Percentiles rank a stretch among this genome's conserved stretches.
These are phyloP conservation scores for Aureobasidium vineae DNA, from an alignment of 2,329 filamentous ascomycete genomes.

Conservation along the genomic window DNA sequence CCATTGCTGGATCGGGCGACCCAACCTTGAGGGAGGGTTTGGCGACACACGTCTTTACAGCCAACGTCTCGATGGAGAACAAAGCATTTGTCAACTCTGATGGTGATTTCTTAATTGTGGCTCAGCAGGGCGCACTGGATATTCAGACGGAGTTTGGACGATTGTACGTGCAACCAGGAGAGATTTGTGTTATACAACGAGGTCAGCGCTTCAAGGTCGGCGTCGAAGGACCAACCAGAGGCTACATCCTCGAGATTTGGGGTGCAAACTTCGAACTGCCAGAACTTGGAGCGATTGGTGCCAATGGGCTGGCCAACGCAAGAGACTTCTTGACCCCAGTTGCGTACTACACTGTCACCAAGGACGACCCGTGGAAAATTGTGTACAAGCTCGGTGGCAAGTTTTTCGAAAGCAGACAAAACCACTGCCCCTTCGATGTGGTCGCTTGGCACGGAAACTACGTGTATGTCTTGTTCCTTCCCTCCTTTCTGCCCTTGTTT, in stretches of 20 bases:
- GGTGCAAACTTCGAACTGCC: conserved; percentile 44
- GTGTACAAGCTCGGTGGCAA: conserved; percentile 42
- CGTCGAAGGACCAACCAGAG: conserved; percentile 42
- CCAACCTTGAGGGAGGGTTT: conserved; percentile 52
- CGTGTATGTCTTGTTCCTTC: conserved; percentile 37
- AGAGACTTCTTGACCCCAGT: conserved; percentile 43
- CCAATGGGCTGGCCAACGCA: conserved; percentile 42
- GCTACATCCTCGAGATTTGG: conserved; percentile 45
- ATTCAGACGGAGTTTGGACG: conserved; percentile 43
- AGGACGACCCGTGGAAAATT: conserved; percentile 40
- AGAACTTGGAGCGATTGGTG: conserved; percentile 42
- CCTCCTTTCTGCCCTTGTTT: not conserved
- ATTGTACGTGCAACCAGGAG: conserved; percentile 42
- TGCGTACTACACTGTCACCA: conserved; percentile 40
- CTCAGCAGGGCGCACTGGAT: conserved; percentile 41
- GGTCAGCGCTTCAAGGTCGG: conserved; percentile 42
- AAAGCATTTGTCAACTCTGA: conserved; percentile 49
- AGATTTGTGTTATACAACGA: conserved; percentile 44
- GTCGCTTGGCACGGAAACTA: conserved; percentile 45
- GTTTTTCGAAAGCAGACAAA: conserved; percentile 38
- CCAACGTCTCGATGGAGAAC: conserved; percentile 48
- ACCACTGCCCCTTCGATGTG: conserved; percentile 47
- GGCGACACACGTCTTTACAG: conserved; percentile 51
- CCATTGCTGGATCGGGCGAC: conserved; percentile 53
- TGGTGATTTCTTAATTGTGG: conserved; percentile 43